These are phyloP conservation scores for Rhizoctonia solani DNA, from an alignment of 1,284 basidiomycete genomes.

Conservation along the genomic window DNA sequence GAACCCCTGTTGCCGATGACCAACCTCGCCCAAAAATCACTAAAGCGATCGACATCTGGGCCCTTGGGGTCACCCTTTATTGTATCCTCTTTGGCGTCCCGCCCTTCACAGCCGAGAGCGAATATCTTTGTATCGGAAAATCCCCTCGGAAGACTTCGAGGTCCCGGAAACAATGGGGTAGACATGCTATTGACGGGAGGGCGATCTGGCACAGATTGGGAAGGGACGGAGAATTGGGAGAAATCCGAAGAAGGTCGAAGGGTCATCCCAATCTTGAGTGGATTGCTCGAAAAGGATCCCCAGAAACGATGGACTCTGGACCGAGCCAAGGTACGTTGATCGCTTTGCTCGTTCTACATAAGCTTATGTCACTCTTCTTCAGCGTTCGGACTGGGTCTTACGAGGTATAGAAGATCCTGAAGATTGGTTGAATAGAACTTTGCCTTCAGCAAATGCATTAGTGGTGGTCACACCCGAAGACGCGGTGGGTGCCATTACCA, in stretches of 20 bases:
- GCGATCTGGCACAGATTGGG: conserved; percentile 43
- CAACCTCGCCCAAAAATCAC: conserved; percentile 70
- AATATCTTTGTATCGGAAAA: conserved; percentile 85
- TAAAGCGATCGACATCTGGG: conserved; percentile 99
- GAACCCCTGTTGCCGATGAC: conserved; percentile 43
- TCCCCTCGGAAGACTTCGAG: conserved; percentile 78
- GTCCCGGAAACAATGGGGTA: conserved; percentile 75
- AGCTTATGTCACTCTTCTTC: conserved; percentile 39
- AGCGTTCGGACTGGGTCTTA: conserved; percentile 78
- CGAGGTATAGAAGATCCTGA: conserved; percentile 71
- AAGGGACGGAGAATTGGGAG: conserved; percentile 29
- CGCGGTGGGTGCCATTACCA: conserved; percentile 63
- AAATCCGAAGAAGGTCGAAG: conserved; percentile 53
- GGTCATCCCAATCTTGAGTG: conserved; percentile 73
- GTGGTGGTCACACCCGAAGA: conserved; percentile 81
- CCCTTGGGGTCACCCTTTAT: conserved; percentile 95
- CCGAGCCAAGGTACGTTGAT: conserved; percentile 75
- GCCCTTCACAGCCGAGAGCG: conserved; percentile 70
- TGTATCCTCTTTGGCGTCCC: conserved; percentile 88
- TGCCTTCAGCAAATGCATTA: conserved; percentile 60
- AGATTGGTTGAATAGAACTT: conserved; percentile 80
- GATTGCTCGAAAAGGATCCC: conserved; percentile 84
- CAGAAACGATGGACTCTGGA: conserved; percentile 78
- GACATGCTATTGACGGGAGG: conserved; percentile 70
- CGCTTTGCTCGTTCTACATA: background rate